Base-by-base conservation (phyloP, 2,329 filamentous ascomycete species). In the Lachnellula willkommii region DNA sequence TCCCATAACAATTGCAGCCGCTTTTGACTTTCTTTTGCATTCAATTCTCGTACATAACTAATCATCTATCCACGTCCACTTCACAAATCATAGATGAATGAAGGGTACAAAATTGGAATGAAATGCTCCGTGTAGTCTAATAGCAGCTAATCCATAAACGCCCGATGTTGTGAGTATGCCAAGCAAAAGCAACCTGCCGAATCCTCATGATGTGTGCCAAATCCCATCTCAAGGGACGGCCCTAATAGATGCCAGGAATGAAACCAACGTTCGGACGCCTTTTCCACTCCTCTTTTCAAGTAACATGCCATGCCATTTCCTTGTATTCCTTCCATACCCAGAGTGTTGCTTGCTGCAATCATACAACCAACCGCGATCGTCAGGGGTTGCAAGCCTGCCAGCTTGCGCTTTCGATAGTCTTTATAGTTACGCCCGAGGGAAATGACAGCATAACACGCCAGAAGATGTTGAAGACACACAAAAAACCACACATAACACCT, bases 201-300 rank as follows among this genome's bases (percentile, higher is more conserved):
- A 53, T 48, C 52, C 32, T 62, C 60, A 62, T 62, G 57, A 62
- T 60, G 54, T 56, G 49, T 61, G 52, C 49, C 59, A 24, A 49
- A 54, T 54, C 57, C 47, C 50, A 55, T 58, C 46, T 47, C 50
- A 35, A 55, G 35, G 49, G 47, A 50, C 47, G 32, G 49, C 53
- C 55, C 59, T 53, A 55, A 60, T 55, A 62, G 48, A 61, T 57
- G 58, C 58, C 52, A 55, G 53, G 47, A 61, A 57, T 47, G 37
- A 54, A 50, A 57, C 39, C 55, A 37, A 54, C 43, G 26, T 57
- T 59, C 59, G 58, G 54, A 63, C 61, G 59, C 65, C 63, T 67
- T 66, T 67, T 65, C 63, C 63, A 60, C 60, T 58, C 59, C 59
- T 64, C 60, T 63, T 64, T 57, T 64, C 58, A 60, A 59, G 54